phyloP scores from a whole-genome alignment of 352 stramenopile genomes.

The Pythium dissimile region DNA sequence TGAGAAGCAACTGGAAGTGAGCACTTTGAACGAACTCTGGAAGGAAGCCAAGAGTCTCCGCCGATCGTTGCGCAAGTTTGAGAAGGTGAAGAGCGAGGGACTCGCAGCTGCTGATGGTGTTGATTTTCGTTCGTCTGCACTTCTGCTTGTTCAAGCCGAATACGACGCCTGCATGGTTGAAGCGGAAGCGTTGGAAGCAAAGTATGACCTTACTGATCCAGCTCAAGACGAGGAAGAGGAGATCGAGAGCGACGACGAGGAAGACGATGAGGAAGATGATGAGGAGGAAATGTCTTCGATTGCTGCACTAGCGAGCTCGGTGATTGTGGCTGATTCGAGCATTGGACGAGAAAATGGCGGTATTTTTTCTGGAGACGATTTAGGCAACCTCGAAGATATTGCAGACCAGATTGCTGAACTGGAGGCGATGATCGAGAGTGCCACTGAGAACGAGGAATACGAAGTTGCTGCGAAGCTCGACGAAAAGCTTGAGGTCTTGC shows the following conservation, averaged over 20 bases:
- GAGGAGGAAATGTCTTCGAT: slow-evolving; percentile 12
- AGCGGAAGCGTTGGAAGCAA: slow-evolving; percentile 60
- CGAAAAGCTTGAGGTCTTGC: slow-evolving; percentile 63
- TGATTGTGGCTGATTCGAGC: slow-evolving; percentile 8
- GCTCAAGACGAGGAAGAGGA: slow-evolving; percentile 52
- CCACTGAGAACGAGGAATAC: slow-evolving; percentile 81
- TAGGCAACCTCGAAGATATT: slow-evolving; percentile 49
- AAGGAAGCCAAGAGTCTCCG: slow-evolving; percentile 68
- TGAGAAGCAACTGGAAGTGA: slow-evolving; percentile 73
- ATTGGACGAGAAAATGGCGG: slow-evolving; percentile 18
- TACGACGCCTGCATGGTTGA: slow-evolving; percentile 66
- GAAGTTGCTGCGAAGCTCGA: slow-evolving; percentile 74
- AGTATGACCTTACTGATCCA: slow-evolving; percentile 64
- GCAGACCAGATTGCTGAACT: slow-evolving; percentile 52
- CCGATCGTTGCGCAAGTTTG: slow-evolving; percentile 55
- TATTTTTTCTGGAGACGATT: slow-evolving; percentile 24
- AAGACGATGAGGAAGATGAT: slow-evolving; percentile 41
- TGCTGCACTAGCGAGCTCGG: not conserved
- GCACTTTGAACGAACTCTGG: slow-evolving; percentile 66
- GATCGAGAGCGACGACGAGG: slow-evolving; percentile 41
- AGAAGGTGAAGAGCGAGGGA: slow-evolving; percentile 65
- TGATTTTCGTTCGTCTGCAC: slow-evolving; percentile 61
- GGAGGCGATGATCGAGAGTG: slow-evolving; percentile 64
- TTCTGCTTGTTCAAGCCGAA: slow-evolving; percentile 74
- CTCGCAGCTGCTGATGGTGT: slow-evolving; percentile 49